A percentile compares a stretch with the other conserved stretches of the same genome.
Conservation (phyloP, 2,329 filamentous ascomycete genomes). For the Neurospora crassa region DNA sequence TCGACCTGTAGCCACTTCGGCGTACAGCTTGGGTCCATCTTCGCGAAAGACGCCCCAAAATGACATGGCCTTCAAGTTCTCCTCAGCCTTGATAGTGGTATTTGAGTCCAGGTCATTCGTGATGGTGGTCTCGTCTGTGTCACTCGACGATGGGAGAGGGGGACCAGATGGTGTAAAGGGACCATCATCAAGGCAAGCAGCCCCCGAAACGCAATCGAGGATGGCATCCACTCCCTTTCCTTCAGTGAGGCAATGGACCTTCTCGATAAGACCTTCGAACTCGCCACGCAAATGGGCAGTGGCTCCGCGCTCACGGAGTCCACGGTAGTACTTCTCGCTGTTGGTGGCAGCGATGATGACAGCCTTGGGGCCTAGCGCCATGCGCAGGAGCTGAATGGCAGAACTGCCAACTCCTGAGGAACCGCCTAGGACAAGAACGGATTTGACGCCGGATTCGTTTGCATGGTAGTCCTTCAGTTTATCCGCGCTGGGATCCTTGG, state of each 20-base stretch:
- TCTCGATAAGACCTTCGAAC: not conserved
- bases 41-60: slow-evolving; percentile 19
- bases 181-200: not conserved
- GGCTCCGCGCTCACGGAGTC: slow-evolving; percentile 10
- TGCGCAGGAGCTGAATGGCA: slow-evolving; percentile 27
- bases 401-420: slow-evolving; percentile 24
- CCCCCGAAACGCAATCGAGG: slow-evolving; percentile 24
- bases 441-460: slow-evolving; percentile 5
- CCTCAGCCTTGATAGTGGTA: not conserved
- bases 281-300: not conserved
- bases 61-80: slow-evolving; percentile 5
- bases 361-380: slow-evolving; percentile 19
- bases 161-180: no score
- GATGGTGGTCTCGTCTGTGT: no score
- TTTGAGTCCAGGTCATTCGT: not conserved
- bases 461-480: not conserved
- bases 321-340: slow-evolving; percentile 7
- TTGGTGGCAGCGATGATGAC: slow-evolving; percentile 23
- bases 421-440: slow-evolving; percentile 27
- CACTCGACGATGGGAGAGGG: no score
- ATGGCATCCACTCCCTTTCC: slow-evolving; percentile 24
- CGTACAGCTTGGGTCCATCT: slow-evolving; percentile 22
- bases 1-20: slow-evolving; percentile 20
- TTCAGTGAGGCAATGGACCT: slow-evolving; percentile 11
- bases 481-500: not conserved